A percentile compares a stretch with the other conserved stretches of the same genome.
Evolutionary conservation across 495 filamentous ascomycete genomes (phyloP).

Genomic region (Jackrogersella multiformis): DNA sequence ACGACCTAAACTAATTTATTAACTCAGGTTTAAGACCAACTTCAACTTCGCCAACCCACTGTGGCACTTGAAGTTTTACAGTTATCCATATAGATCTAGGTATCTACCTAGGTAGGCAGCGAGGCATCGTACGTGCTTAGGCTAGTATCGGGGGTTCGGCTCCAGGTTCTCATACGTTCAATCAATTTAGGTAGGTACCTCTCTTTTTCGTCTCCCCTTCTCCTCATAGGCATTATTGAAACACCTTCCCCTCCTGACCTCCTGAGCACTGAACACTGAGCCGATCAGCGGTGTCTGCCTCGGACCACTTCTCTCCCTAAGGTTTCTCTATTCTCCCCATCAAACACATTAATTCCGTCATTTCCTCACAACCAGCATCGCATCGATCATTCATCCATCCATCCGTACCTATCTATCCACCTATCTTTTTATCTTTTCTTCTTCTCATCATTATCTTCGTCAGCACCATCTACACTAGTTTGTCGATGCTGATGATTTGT

Average conservation of each 20-base stretch:
- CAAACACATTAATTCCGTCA: slow-evolving; percentile 37
- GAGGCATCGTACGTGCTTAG: no score
- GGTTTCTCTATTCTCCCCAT: slow-evolving; percentile 14
- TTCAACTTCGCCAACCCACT: no score
- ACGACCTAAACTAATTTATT: no score
- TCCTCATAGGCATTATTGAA: slow-evolving; percentile 25
- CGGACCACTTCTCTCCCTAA: slow-evolving; percentile 31
- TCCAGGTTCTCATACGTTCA: no score
- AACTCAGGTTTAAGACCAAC: no score
- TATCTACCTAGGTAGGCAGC: no score
- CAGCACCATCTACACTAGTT: neutral
- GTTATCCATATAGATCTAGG: no score
- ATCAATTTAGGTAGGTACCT: neutral
- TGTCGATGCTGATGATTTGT: neutral
- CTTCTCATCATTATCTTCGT: neutral
- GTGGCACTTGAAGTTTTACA: no score
- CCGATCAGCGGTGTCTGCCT: slow-evolving; percentile 38
- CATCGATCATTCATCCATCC: slow-evolving; percentile 1
- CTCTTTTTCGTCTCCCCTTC: neutral
- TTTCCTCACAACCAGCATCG: slow-evolving; percentile 20
- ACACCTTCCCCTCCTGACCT: slow-evolving; percentile 33
- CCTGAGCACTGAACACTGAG: slow-evolving; percentile 23
- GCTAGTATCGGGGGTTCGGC: no score
- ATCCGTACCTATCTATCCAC: no score
- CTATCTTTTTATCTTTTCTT: neutral